Evolutionary conservation across 2,329 filamentous ascomycete genomes (phyloP).

Genomic region (Fusarium transvaalense): DNA sequence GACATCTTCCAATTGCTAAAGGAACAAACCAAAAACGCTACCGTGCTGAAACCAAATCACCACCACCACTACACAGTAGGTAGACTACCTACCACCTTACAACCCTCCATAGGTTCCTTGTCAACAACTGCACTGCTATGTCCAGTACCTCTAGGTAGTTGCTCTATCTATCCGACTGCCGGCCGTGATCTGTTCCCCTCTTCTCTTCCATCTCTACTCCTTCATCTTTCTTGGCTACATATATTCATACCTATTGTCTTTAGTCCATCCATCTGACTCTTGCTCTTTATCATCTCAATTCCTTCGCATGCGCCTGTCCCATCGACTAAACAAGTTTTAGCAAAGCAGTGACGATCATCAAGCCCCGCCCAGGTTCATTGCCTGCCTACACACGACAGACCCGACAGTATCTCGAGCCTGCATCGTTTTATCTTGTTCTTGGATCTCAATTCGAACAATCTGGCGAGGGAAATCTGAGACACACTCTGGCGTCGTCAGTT

Average conservation of each 20-base stretch:
- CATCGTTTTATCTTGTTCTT: slow-evolving; percentile 20
- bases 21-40: slow-evolving; percentile 22
- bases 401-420: neutral
- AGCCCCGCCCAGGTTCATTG: neutral
- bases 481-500: neutral
- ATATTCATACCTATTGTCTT: slow-evolving; percentile 22
- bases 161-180: slow-evolving; percentile 30
- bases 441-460: neutral
- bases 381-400: neutral
- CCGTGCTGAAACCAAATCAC: slow-evolving; percentile 38
- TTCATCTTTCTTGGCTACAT: slow-evolving; percentile 21
- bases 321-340: slow-evolving; percentile 20
- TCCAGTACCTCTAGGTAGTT: neutral
- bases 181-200: slow-evolving; percentile 37
- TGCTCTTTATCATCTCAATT: slow-evolving; percentile 12
- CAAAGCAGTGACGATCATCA: slow-evolving; percentile 35
- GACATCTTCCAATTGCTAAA: neutral
- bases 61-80: slow-evolving; percentile 31
- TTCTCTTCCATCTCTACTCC: slow-evolving; percentile 13
- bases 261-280: neutral
- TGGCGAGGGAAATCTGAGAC: slow-evolving; percentile 2
- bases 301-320: slow-evolving; percentile 21
- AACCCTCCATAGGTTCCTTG: slow-evolving; percentile 19
- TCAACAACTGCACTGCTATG: slow-evolving; percentile 6
- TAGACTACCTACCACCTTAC: neutral